Base-by-base conservation (phyloP, 1,284 basidiomycete genomes). In the Cutaneotrichosporon mucoides region DNA sequence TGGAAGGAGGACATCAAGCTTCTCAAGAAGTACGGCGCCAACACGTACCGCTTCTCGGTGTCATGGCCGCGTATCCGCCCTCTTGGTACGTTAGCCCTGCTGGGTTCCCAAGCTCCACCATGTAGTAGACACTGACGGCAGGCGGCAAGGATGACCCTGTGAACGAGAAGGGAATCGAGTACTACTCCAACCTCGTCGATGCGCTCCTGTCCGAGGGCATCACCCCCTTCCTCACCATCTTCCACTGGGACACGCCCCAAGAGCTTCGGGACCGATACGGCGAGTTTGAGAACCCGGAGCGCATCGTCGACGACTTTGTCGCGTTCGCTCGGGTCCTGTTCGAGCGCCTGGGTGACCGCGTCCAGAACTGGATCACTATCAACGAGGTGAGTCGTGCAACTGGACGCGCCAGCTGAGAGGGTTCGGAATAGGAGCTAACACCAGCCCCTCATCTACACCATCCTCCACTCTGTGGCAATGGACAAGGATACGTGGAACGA, bases 21-120 rank as follows among this genome's bases (percentile, higher is more conserved):
- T 5, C 76, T 89, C 47, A 82, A 81, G 61, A 63, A 74, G 34
- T 84, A 85, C 53, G 83, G 83, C 34, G 82, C 81, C 48, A 84
- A 83, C 54, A 76, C 83, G 0, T 79, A 79, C 65, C 79, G 84
- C 6, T 88, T 89, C 75, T 86, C 84, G 8, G 76, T 89, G 5
- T 80, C 86, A 3, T 89, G 87, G 88, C 82, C 84, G 8, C 81
- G 87, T 24, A 82, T 89, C 63, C 86, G 87, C 56, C 85, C 85
- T 8, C 77, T 83, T 43, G 86, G 85, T 56, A 24, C 11, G 54
- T 60, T 33, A 24, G 24, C 24, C 24, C 24, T 24, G 24, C 24
- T 24, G 24, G 24, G 24, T 24, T 24, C 24, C 24, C 24, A 24
- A 24, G 24, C 24, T 24, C 24, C 24, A 24, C 24, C 24, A 24